A percentile compares a stretch with the other conserved stretches of the same genome.
Evolutionary conservation across 345 rosid genomes (phyloP).

Genomic region (Eucalyptus pauciflora): DNA sequence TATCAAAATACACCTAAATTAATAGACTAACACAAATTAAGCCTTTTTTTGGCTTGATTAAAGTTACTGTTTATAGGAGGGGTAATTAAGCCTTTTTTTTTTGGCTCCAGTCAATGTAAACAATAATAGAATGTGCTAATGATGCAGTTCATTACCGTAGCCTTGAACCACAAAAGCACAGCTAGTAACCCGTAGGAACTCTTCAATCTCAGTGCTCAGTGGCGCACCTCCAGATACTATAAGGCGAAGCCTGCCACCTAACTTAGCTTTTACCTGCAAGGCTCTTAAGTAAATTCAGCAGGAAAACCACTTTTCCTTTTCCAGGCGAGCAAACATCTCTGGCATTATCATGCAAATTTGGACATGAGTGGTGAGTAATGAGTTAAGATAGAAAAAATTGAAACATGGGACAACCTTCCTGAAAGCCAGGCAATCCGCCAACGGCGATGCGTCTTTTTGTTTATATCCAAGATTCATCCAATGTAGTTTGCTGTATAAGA

Average conservation of each 20-base stretch:
- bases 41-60: background rate
- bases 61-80: background rate
- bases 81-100: background rate
- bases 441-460: constrained; percentile 63
- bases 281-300: background rate
- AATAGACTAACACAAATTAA: background rate
- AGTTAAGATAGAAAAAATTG: background rate
- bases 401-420: constrained; percentile 48
- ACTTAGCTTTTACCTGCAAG: constrained; percentile 66
- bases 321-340: background rate
- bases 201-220: constrained; percentile 73
- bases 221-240: constrained; percentile 91
- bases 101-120: background rate
- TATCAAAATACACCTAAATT: background rate
- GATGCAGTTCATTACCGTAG: constrained; percentile 46
- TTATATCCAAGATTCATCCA: constrained; percentile 89
- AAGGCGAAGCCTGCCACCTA: constrained; percentile 83
- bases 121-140: background rate
- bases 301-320: background rate
- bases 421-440: constrained; percentile 91
- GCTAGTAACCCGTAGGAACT: constrained; percentile 86
- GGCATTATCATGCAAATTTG: background rate
- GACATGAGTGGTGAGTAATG: background rate
- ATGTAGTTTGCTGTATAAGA: constrained; percentile 55
- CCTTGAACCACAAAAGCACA: constrained; percentile 87